Base-by-base conservation (phyloP, 305 asterid genomes). In the Fraxinus floribunda region DNA sequence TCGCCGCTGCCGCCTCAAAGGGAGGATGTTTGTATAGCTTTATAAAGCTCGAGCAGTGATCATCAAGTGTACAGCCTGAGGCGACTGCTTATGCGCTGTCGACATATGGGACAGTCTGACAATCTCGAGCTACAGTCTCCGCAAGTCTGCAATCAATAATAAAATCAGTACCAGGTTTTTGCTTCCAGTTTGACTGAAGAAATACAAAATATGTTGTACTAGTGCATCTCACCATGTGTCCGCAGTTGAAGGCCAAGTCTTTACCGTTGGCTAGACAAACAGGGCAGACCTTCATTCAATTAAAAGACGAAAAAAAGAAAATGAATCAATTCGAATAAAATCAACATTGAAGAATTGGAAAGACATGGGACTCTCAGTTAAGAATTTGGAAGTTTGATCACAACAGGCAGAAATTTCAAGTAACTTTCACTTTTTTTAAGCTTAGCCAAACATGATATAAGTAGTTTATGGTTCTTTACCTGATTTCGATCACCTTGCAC, bases 171-270 rank as follows among this genome's bases (percentile, higher is more conserved):
- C 7, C 83, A 34, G 39, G 76, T 75, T 35, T 24, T 64, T 60
- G 78, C 22, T 78, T 35, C 75, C 18, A 36, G 11, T 46, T 6
- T 32, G 20, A 39, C 30, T 81, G 68, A 35, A 76, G 76, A 1
- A 78, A 55, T 39, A 26, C 49, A 77, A 30, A 75, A 30, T 3
- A 79, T 32, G 36, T 75, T 81, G 70, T 49, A 22, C 22, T 15
- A 46, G 62, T 55, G 75, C 57, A 82, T 75, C 89, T 88, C 83
- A 91, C 97, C 97, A 88, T 88, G 84, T 94, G 96, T 82, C 98
- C 98, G 71, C 98, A 94, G 70, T 90, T 89, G 80, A 93, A 94
- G 79, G 98, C 97, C 93, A 86, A 60, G 83, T 94, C 94, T 87
- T 88, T 93, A 71, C 60, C 79, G 41, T 88, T 91, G 78, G 90